Evolutionary conservation across 2,329 filamentous ascomycete genomes (phyloP).

Genomic region (Aspergillus fischeri): DNA sequence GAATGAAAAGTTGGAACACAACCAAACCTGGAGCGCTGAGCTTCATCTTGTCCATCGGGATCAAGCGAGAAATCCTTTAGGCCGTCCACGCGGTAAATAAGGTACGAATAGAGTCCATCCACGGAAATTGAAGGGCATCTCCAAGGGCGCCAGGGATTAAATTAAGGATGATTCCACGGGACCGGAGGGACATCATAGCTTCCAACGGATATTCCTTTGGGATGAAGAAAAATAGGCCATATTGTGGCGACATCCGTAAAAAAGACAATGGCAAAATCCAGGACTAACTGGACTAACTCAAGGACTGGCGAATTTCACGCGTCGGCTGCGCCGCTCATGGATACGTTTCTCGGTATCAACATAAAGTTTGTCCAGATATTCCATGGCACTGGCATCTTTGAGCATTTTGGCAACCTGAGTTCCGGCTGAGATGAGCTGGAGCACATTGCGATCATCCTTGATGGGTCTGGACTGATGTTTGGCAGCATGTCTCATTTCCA

Average conservation of each 20-base stretch:
- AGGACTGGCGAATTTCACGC: constrained; percentile 32
- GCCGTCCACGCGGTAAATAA: background rate
- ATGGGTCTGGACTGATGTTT: constrained; percentile 78
- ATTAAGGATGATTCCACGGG: background rate
- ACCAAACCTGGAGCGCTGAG: background rate
- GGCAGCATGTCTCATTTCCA: constrained; percentile 82
- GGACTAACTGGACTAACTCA: constrained; percentile 17
- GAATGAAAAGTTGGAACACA: background rate
- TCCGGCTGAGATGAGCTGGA: constrained; percentile 81
- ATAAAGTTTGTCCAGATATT: constrained; percentile 76
- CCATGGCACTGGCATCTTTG: constrained; percentile 79
- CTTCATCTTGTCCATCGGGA: background rate
- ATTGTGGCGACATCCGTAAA: constrained; percentile 3
- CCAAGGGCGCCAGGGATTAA: background rate
- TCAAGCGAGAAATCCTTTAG: background rate
- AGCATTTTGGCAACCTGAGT: constrained; percentile 85
- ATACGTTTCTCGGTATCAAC: constrained; percentile 76
- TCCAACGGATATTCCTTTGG: constrained; percentile 3
- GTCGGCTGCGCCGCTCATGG: constrained; percentile 55
- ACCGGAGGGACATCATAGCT: background rate
- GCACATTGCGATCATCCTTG: constrained; percentile 83
- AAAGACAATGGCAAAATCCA: constrained; percentile 2
- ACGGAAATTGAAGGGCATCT: background rate
- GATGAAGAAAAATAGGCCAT: constrained; percentile 6
- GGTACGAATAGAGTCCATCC: background rate